These are phyloP conservation scores for Phellopilus nigrolimitatus DNA, from an alignment of 1,284 basidiomycete species.

Conservation along the genomic window DNA sequence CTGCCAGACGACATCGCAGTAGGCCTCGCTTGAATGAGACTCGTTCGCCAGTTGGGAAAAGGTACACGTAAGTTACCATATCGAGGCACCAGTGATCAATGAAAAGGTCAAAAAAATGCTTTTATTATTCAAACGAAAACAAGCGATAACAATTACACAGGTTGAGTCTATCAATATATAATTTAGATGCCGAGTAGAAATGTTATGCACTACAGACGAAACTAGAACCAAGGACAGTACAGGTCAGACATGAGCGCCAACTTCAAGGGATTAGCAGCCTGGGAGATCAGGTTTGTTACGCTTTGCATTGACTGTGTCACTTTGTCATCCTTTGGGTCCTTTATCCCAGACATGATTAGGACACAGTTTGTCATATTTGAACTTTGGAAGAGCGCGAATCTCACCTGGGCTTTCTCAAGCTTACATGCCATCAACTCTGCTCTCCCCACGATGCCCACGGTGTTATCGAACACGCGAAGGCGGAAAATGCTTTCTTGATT, in stretches of 20 bases:
- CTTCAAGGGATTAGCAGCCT: slow-evolving; percentile 69
- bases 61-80: no score
- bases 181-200: no score
- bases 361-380: background rate
- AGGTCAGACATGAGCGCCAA: slow-evolving; percentile 78
- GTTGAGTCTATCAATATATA: no score
- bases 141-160: no score
- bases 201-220: no score
- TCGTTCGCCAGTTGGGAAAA: no score
- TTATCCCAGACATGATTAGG: background rate
- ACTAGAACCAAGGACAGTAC: slow-evolving; percentile 79
- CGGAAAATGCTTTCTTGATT: slow-evolving; percentile 46
- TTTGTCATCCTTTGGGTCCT: slow-evolving; percentile 17
- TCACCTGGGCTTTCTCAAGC: slow-evolving; percentile 73
- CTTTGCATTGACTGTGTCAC: slow-evolving; percentile 62
- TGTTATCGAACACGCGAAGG: slow-evolving; percentile 66
- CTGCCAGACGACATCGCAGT: slow-evolving; percentile 16
- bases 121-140: no score
- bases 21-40: no score
- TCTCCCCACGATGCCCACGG: slow-evolving; percentile 79
- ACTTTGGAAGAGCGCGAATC: slow-evolving; percentile 22
- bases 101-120: no score
- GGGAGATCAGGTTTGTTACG: slow-evolving; percentile 79
- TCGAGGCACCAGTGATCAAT: no score
- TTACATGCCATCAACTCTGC: slow-evolving; percentile 86